These are phyloP conservation scores for Lizanozyma gosingica DNA, from an alignment of 1,139 yeast genomes.

Conservation along the genomic window DNA sequence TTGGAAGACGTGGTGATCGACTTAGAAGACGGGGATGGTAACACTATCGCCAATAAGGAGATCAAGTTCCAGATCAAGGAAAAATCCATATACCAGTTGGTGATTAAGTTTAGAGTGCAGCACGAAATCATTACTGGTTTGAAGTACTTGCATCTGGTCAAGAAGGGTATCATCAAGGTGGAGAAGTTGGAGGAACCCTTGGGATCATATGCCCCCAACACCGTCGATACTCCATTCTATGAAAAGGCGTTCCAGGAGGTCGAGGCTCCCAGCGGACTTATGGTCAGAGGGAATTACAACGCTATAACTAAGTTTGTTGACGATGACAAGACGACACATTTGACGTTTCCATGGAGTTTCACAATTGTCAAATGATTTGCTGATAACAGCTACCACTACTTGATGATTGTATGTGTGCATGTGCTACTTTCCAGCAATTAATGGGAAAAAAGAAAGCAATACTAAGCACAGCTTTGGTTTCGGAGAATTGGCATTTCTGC, in stretches of 20 bases:
- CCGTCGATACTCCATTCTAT: slow-evolving; percentile 74
- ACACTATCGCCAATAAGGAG: slow-evolving; percentile 39
- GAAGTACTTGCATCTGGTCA: slow-evolving; percentile 75
- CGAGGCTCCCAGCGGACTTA: slow-evolving; percentile 85
- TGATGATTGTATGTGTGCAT: no score
- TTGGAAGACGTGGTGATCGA: slow-evolving; percentile 56
- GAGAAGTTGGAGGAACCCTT: slow-evolving; percentile 82
- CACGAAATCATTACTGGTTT: slow-evolving; percentile 89
- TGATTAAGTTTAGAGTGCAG: slow-evolving; percentile 75
- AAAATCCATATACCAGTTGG: slow-evolving; percentile 63
- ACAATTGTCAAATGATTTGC: slow-evolving; percentile 51
- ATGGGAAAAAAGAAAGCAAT: no score
- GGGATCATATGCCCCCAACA: slow-evolving; percentile 87
- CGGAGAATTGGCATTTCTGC: no score
- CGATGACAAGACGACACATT: slow-evolving; percentile 72
- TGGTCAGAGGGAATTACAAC: slow-evolving; percentile 80
- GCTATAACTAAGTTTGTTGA: slow-evolving; percentile 80
- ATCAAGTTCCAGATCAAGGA: slow-evolving; percentile 72
- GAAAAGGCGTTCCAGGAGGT: slow-evolving; percentile 73
- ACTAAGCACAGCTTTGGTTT: no score
- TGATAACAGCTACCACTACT: no score
- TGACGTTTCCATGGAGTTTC: slow-evolving; percentile 80
- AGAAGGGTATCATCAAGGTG: slow-evolving; percentile 80
- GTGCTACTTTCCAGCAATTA: no score
- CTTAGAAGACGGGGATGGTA: slow-evolving; percentile 47